phyloP scores from a whole-genome alignment of 2,329 filamentous ascomycete genomes.

The Chrysosphaeria jannelii region DNA sequence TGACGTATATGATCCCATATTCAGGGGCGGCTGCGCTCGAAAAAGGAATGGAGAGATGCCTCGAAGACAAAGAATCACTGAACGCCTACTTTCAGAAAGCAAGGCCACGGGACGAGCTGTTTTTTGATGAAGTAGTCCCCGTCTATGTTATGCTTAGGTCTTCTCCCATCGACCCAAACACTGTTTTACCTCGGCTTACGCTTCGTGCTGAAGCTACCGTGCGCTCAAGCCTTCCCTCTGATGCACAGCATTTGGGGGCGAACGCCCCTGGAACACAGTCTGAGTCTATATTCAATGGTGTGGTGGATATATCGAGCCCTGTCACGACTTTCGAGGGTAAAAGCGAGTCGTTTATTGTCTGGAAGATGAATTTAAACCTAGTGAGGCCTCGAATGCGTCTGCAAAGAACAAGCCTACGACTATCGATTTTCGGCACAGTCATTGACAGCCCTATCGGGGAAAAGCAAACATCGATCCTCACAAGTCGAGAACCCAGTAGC shows the following conservation, averaged over 20 bases:
- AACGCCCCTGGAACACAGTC: no score
- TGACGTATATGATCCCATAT: slow-evolving; percentile 29
- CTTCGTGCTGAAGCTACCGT: no score
- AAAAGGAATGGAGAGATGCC: slow-evolving; percentile 12
- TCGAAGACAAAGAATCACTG: slow-evolving; percentile 10
- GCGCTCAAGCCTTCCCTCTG: no score
- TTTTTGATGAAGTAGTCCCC: slow-evolving; percentile 48
- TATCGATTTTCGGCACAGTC: slow-evolving; percentile 28
- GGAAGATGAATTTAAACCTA: slow-evolving; percentile 29
- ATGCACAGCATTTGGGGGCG: no score
- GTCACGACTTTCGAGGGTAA: slow-evolving; percentile 18
- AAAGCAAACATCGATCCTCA: slow-evolving; percentile 12
- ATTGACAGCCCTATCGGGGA: slow-evolving; percentile 14
- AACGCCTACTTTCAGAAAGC: slow-evolving; percentile 23
- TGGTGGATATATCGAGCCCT: slow-evolving; percentile 27
- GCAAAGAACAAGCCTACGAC: slow-evolving; percentile 33
- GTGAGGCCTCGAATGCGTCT: slow-evolving; percentile 30
- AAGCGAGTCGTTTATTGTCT: slow-evolving; percentile 21
- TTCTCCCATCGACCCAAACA: no score
- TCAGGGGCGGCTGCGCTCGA: slow-evolving; percentile 23
- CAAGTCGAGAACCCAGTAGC: slow-evolving; percentile 35
- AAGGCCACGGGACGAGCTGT: slow-evolving; percentile 30
- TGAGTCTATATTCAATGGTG: no score
- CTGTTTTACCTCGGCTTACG: slow-evolving; percentile 24
- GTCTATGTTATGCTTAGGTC: slow-evolving; percentile 41